Base-by-base conservation (phyloP, 2,329 filamentous ascomycete species). In the Bertia moriformis region DNA sequence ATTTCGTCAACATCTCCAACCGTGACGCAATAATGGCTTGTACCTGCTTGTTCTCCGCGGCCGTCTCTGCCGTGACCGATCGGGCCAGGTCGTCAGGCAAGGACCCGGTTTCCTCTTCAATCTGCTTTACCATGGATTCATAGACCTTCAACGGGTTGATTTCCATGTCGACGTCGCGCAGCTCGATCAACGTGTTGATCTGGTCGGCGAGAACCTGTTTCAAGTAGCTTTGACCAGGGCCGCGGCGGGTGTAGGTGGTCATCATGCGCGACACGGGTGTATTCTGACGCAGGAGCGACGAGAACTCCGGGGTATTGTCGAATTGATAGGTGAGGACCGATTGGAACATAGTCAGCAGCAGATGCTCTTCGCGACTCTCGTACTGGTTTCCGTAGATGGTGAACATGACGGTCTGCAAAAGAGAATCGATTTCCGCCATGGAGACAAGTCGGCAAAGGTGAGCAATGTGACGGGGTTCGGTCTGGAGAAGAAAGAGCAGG, bases 401-500 rank as follows among this genome's bases (percentile, higher is more conserved):
- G 62, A 98, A 98, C 91, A 98, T 98, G 67, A 98, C 91, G 0
- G 91, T 98, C 63, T 98, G 91, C 15, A 98, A 71, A n/a, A 98
- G 69, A 4, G 88, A 93, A 56, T 98, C 91, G 51, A 98, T 98
- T 62, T 98, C 91, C 40, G 88, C 72, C 88, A 98, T 95, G 42
- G 86, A 91, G 35, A 98, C 91, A 13, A 98, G 73, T 40, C 91
- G 79, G 54, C 91, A 98, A 14, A 98, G 73, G 55, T 96, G 91
- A 20, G 91, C 91, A 51, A 98, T 96, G 55, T 98, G 91, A 43
- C 87, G 74, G 10, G 91, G 91, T 57, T 98, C 91, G 14, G 88
- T 93, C 58, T 98, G 91, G 13, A 98, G 69, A 39, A 98, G 71
- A 57, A 98, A 98, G 45, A 98, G 64, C 38, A 98, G 67, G 51